These are phyloP conservation scores for Backusella liffmaniae DNA, from an alignment of 192 early-diverging fungal species.

Conservation along the genomic window DNA sequence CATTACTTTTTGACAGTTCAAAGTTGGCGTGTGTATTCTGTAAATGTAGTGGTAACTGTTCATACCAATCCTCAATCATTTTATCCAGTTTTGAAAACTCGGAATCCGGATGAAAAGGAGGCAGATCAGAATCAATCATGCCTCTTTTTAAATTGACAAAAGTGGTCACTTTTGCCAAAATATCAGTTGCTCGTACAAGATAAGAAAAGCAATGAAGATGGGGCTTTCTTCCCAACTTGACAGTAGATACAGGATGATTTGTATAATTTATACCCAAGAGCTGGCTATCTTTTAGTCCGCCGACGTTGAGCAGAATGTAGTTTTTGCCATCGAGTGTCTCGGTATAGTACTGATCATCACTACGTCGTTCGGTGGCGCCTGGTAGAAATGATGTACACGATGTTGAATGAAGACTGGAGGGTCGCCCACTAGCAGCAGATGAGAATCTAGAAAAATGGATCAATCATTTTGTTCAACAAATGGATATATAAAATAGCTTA, in stretches of 20 bases:
- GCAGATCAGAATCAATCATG: slow-evolving; percentile 21
- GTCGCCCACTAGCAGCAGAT: slow-evolving; percentile 44
- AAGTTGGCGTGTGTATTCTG: slow-evolving; percentile 41
- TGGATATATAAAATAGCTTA: slow-evolving; percentile 10
- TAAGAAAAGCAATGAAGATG: slow-evolving; percentile 28
- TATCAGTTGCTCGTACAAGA: slow-evolving; percentile 38
- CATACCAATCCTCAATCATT: slow-evolving; percentile 38
- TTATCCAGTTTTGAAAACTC: slow-evolving; percentile 44
- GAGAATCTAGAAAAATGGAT: slow-evolving; percentile 23
- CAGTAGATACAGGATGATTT: neutral
- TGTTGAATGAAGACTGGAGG: slow-evolving; percentile 44
- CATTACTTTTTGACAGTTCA: slow-evolving; percentile 17
- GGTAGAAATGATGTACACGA: slow-evolving; percentile 51
- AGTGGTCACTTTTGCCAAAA: slow-evolving; percentile 44
- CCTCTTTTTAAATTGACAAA: slow-evolving; percentile 46
- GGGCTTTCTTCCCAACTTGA: neutral
- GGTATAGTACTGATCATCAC: slow-evolving; percentile 8
- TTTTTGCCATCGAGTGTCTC: neutral
- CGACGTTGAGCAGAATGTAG: neutral
- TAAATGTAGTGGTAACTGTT: slow-evolving; percentile 30
- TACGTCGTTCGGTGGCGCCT: slow-evolving; percentile 10
- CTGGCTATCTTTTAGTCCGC: neutral
- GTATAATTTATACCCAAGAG: neutral
- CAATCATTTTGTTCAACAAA: too few species aligned
- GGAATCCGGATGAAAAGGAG: slow-evolving; percentile 43